A percentile compares a stretch with the other conserved stretches of the same genome.
phyloP scores from a whole-genome alignment of 208 protist genomes.

The Leishmania guyanensis region DNA sequence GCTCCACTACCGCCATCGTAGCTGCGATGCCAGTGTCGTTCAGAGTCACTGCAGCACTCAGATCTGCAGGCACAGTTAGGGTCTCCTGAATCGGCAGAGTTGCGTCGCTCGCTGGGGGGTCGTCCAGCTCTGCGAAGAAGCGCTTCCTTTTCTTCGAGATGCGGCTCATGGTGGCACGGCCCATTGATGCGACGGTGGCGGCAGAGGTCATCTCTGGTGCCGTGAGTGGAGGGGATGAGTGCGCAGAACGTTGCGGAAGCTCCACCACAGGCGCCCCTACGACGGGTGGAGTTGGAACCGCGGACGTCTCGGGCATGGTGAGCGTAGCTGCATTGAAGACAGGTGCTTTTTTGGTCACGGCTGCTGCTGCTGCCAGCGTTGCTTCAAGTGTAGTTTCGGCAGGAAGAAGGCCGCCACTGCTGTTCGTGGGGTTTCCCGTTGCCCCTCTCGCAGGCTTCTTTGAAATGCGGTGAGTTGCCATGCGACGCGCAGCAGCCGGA shows the following conservation, averaged over 20 bases:
- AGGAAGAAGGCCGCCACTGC: neutral
- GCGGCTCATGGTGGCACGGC: slow-evolving; percentile 1
- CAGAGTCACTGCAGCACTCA: neutral
- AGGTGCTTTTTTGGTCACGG: neutral
- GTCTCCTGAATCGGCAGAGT: neutral
- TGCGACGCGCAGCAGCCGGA: neutral
- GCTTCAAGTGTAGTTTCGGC: neutral
- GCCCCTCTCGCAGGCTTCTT: neutral
- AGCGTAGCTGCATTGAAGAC: neutral
- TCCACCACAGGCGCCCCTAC: neutral
- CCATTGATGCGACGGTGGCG: neutral
- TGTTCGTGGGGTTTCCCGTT: neutral
- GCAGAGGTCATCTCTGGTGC: neutral
- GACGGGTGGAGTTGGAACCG: neutral
- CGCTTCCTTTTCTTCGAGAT: neutral
- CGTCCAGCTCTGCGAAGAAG: slow-evolving; percentile 1
- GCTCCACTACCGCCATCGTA: neutral
- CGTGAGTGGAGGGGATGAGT: neutral
- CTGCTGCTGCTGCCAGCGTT: neutral
- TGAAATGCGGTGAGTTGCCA: neutral
- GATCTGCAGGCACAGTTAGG: neutral
- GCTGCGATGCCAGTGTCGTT: neutral
- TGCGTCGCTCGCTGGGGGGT: neutral
- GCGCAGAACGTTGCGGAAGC: neutral
- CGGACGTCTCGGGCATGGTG: neutral